phyloP scores from a whole-genome alignment of 176 grass and related monocot genomes.

The Stipa capillata region DNA sequence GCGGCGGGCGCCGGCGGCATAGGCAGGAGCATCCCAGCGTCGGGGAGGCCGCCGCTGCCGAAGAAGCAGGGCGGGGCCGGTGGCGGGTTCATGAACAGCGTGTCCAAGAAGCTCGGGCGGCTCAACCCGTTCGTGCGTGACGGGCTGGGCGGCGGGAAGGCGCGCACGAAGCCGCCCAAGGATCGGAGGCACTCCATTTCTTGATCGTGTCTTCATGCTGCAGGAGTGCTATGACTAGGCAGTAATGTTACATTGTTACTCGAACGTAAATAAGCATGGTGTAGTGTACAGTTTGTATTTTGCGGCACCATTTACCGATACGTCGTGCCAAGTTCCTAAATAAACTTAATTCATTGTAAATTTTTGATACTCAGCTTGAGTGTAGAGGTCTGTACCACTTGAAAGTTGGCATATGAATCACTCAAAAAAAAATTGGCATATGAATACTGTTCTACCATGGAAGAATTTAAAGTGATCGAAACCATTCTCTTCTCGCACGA shows the following conservation, averaged over 20 bases:
- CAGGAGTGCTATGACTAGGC: neutral
- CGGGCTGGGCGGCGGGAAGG: constrained; percentile 22
- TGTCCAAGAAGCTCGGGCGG: constrained; percentile 77
- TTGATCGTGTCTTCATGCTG: constrained; percentile 11
- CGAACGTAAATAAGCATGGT: neutral
- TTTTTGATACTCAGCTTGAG: neutral
- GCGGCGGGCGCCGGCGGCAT: neutral
- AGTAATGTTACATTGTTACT: neutral
- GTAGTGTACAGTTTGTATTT: neutral
- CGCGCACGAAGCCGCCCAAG: constrained; percentile 43
- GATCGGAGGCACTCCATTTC: constrained; percentile 89
- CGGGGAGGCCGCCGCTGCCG: constrained; percentile 36
- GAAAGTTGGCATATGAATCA: neutral
- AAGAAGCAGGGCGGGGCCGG: constrained; percentile 29
- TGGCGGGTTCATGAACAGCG: constrained; percentile 49
- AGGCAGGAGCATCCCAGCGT: constrained; percentile 1
- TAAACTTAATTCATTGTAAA: neutral
- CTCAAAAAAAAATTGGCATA: no score
- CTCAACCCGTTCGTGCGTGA: constrained; percentile 67
- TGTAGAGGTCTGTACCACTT: neutral
- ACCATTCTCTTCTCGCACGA: neutral
- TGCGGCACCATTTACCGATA: neutral
- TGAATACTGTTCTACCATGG: neutral
- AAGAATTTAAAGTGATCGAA: neutral
- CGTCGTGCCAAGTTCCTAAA: neutral